Base-by-base conservation (phyloP, 176 grass and related monocot genomes). In the Ananas comosus region DNA sequence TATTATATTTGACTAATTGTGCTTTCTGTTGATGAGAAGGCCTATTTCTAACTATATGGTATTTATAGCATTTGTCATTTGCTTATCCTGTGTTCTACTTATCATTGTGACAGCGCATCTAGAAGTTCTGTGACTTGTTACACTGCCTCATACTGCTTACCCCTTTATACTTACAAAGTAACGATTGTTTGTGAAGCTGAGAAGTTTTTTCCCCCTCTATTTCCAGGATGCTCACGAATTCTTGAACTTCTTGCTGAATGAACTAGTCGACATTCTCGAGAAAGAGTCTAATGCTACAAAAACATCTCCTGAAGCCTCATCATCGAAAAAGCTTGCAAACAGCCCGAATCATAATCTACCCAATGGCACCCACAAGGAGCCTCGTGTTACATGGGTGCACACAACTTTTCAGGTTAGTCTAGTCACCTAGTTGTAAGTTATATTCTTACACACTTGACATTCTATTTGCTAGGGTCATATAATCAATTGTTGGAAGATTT, bases 251-350 rank as follows among this genome's bases (percentile, higher is more conserved):
- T 75, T 99, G 70, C 73, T 99, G 76, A 93, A 99, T 72, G 87
- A 93, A 25, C 89, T 99, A 76, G 89, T 97, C 72, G 89, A 92
- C 80, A 92, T 92, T 81, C 80, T 97, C 61, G 93, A 97, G 65
- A 97, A 90, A 72, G 93, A 92, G 67, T 76, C 80, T 9, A 83
- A 66, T 72, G 63, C 47, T 76, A 76, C 64, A 0, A 93, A 90
- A 65, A 54, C 76, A 21, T 85, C 83, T 7, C 89, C 83, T 51
- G 81, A 82, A 49, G 85, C 79, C 21, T 78, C 84, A 68, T 87
- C 82, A 67, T 70, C 81, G 67, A 69, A 83, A 74, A 86, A 95
- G 73, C 75, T 72, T 83, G 70, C 86, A 77, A 97, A 93, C 71
- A 83, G 86, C 13, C 49, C 74, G 61, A 67, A 53, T 65, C 76